phyloP scores from a whole-genome alignment of 768 basidiomycete species.

The Calocera cornea region DNA sequence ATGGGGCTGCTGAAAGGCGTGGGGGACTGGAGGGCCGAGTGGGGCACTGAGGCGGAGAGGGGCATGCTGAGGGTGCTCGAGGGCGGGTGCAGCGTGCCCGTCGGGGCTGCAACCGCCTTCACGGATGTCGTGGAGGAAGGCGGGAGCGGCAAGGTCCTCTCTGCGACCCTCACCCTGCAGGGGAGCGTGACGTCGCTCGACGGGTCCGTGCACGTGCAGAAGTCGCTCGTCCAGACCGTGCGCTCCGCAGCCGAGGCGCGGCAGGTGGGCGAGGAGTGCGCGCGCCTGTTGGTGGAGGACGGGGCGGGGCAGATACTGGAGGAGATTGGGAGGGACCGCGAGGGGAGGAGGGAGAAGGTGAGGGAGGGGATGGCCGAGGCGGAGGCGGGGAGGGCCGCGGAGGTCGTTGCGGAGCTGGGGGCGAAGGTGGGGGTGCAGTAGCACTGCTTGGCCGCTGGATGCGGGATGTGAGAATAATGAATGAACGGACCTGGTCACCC shows the following conservation, averaged over 20 bases:
- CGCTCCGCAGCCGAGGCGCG: slow-evolving; percentile 46
- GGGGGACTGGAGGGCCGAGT: slow-evolving; percentile 65
- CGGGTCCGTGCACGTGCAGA: slow-evolving; percentile 58
- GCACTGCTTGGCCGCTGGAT: no score
- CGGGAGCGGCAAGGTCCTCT: slow-evolving; percentile 14
- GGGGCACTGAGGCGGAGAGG: slow-evolving; percentile 71
- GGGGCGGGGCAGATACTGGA: slow-evolving; percentile 74
- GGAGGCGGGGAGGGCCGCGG: no score
- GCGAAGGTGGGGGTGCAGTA: not conserved
- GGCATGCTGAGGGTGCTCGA: slow-evolving; percentile 80
- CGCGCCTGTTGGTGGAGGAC: slow-evolving; percentile 42
- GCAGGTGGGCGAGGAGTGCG: slow-evolving; percentile 51
- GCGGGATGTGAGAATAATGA: no score
- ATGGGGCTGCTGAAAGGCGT: slow-evolving; percentile 49
- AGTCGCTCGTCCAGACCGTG: slow-evolving; percentile 42
- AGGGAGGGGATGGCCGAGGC: slow-evolving; percentile 18
- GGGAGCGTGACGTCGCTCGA: slow-evolving; percentile 77
- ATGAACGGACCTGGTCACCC: no score
- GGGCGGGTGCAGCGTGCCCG: slow-evolving; percentile 95
- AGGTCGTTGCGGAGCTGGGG: no score
- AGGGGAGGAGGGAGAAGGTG: slow-evolving; percentile 33
- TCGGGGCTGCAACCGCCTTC: slow-evolving; percentile 53
- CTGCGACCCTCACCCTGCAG: slow-evolving; percentile 41
- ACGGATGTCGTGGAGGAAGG: slow-evolving; percentile 25
- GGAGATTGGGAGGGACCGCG: slow-evolving; percentile 62